phyloP scores from a whole-genome alignment of 306 rosid species.

The Trichosanthes cucumerina region DNA sequence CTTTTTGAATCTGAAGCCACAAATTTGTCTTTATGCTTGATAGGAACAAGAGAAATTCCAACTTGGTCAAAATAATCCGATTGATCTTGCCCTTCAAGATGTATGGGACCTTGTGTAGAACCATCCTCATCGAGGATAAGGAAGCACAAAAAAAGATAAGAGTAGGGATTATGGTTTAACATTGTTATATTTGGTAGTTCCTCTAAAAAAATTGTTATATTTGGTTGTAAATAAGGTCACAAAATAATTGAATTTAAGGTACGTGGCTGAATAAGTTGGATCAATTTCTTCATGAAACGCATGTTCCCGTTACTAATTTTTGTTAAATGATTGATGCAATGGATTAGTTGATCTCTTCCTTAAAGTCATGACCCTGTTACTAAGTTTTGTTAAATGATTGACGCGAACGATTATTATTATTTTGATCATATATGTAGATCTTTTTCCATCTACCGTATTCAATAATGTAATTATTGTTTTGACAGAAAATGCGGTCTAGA shows the following conservation, averaged over 20 bases:
- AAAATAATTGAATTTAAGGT: background rate
- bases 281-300: background rate
- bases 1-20: background rate
- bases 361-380: background rate
- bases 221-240: background rate
- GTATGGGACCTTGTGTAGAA: background rate
- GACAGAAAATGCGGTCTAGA: conserved; percentile 38
- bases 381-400: background rate
- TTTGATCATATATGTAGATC: background rate
- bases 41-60: background rate
- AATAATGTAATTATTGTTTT: background rate
- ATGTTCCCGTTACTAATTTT: background rate
- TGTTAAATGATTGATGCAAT: background rate
- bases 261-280: background rate
- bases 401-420: background rate
- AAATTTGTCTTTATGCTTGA: background rate
- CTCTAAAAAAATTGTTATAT: background rate
- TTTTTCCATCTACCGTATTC: background rate
- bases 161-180: background rate
- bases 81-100: background rate
- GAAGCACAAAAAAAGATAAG: background rate
- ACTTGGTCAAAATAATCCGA: background rate
- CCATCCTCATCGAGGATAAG: background rate
- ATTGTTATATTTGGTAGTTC: background rate
- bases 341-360: background rate